Evolutionary conservation across 495 filamentous ascomycete genomes (phyloP), one percentile per base, ranked within the genome.

Genomic region (Glutinoglossum americanum): DNA sequence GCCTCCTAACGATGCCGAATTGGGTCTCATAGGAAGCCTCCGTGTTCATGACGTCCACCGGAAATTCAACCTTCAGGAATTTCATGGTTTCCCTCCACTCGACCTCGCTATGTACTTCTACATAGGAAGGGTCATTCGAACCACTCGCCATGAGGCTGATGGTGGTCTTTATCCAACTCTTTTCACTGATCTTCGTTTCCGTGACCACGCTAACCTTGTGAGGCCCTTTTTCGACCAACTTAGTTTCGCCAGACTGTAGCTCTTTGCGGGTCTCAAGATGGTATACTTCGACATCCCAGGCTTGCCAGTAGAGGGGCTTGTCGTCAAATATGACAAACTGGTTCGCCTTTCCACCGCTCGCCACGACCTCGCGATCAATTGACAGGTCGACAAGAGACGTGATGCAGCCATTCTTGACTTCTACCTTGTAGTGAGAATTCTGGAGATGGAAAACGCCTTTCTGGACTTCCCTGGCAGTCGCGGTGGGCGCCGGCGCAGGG

Each of bases 11-110:
- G 57, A 95, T 79, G 61, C 92, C 93, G 63, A 86, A 98, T 65
- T 94, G 87, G 27, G 89, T 94, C 66, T 96, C 92, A 64, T 96
- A 96, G n/a, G 81, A 86, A 11, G 90, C 90, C 67, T 94, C 87
- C 0, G 87, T 94, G 66, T 90, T 94, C 60, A 80, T 75, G 55
- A 98, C 74, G 68, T 94, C 87, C 41, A 95, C 89, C 0, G 92
- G 92, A 70, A 98, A 97, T 68, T 98, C 92, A 56, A 97, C 90
- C 74, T 98, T 98, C 63, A 98, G 78, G 77, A 96, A 95, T 66
- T 93, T 94, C 87, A 89, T 95, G 1, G 75, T 85, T 68, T 98
- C 92, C 61, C 77, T 79, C 92, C 92, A 98, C 62, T 92, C 86
- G 51, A 96, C 84, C 62, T 89, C 85, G 63, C 79, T 83, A 39